Base-by-base conservation (phyloP, 106 monocot genomes). In the Hemerocallis citrina region DNA sequence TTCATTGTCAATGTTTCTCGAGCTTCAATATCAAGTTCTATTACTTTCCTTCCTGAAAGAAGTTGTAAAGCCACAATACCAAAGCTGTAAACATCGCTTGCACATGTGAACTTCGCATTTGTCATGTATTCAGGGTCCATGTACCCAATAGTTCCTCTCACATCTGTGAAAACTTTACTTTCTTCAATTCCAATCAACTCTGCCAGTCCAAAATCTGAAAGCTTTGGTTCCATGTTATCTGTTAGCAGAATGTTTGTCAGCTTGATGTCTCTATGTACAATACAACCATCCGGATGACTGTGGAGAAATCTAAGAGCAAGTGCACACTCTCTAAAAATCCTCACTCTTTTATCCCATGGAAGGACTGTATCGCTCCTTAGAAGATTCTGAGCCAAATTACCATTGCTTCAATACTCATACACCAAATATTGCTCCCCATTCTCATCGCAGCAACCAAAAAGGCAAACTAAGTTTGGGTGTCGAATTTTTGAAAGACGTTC, bases 251-350 rank as follows among this genome's bases (percentile, higher is more conserved):
- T 75, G 65, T 80, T 80, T 11, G 80, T 71, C 0, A 75, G 51
- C 80, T 79, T 80, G 66, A 80, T 71, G 35, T 80, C 80, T 46
- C 75, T 70, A 27, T 80, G 80, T 33, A 80, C 75, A 17, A 63
- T 75, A 30, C 75, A 75, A 17, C 80, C 80, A 67, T 80, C 80
- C 7, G 80, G 80, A 43, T 75, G 75, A 28, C 45, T 66, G 42
- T 80, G 80, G 9, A 80, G 75, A 67, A 75, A 80, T 49, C 71
- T 71, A 13, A 80, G 41, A 31, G 62, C 80, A 49, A 71, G 57
- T 10, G 80, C 70, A 50, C 70, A 75, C 19, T 80, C 66, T 29
- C 59, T 71, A 12, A 75, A 9, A 20, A 80, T 80, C 56, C 57
- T 71, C 33, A 75, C 71, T 62, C 80, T 70, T 50, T 43, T 55